These are phyloP conservation scores for Gastrodia elata DNA, from an alignment of 106 monocot genomes.

Conservation along the genomic window DNA sequence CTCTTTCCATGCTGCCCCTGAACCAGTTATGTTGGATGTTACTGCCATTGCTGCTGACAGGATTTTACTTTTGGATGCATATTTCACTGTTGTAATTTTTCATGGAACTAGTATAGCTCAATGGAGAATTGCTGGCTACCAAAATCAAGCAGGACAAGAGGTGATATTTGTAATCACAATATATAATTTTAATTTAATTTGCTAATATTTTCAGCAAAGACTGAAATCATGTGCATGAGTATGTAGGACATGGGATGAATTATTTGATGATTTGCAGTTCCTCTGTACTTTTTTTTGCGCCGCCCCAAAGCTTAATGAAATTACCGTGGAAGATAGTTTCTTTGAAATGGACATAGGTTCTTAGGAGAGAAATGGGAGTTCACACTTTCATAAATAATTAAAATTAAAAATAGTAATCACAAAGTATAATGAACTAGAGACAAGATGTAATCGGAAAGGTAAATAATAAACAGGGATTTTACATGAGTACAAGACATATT, in stretches of 20 bases:
- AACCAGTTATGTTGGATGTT: conserved; percentile 80
- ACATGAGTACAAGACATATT: no score
- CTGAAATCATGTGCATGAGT: background rate
- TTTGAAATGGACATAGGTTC: background rate
- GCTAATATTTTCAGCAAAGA: background rate
- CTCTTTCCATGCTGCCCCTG: conserved; percentile 69
- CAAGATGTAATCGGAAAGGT: no score
- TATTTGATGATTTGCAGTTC: background rate
- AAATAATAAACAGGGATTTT: no score
- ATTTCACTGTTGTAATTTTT: conserved; percentile 87
- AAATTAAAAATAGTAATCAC: no score
- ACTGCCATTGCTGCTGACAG: conserved; percentile 79
- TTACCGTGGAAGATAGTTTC: background rate
- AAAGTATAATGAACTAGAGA: no score
- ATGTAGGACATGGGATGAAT: background rate
- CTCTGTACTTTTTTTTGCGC: background rate
- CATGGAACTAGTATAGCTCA: conserved; percentile 89
- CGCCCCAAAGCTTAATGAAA: background rate
- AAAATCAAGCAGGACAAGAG: conserved; percentile 76
- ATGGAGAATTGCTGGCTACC: conserved; percentile 94
- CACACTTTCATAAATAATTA: no score
- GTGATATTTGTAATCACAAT: conserved; percentile 20
- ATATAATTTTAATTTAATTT: background rate
- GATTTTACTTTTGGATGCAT: conserved; percentile 84
- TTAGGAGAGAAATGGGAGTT: no score